phyloP scores from a whole-genome alignment of 78 protist species.

The Emiliania huxleyi region DNA sequence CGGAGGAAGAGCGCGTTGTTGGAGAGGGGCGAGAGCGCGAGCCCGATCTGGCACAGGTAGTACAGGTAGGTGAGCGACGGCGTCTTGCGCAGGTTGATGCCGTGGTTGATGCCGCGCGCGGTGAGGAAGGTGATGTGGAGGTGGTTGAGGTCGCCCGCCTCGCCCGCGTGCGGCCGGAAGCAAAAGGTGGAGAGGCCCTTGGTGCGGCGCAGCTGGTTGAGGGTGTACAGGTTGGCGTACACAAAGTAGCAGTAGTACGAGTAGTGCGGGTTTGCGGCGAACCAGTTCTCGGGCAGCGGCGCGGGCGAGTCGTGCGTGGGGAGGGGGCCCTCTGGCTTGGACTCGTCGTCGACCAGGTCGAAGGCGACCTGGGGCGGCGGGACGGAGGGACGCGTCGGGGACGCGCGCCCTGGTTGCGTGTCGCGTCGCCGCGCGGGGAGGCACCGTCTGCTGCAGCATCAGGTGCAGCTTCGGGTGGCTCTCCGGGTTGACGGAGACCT shows the following conservation, averaged over 20 bases:
- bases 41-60: constrained; percentile 81
- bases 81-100: constrained; percentile 82
- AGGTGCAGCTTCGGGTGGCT: constrained; percentile 48
- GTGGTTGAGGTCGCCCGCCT: constrained; percentile 86
- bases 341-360: constrained; percentile 97
- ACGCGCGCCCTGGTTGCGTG: no score
- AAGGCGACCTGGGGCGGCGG: no score
- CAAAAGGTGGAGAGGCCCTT: constrained; percentile 73
- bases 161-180: constrained; percentile 93
- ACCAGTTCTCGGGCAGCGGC: neutral
- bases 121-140: constrained; percentile 76
- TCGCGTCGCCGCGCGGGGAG: no score
- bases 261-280: constrained; percentile 90
- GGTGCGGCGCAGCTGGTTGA: constrained; percentile 78
- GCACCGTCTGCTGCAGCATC: constrained; percentile 58
- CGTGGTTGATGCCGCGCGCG: constrained; percentile 91
- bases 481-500: constrained; percentile 57
- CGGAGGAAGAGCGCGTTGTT: constrained; percentile 90
- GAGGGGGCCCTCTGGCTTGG: constrained; percentile 67
- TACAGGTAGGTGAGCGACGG: constrained; percentile 93
- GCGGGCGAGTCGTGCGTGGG: neutral
- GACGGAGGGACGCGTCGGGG: no score
- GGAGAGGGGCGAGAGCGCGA: constrained; percentile 93
- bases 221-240: constrained; percentile 85
- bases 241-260: constrained; percentile 84